phyloP scores from a whole-genome alignment of 78 protist genomes.

The Planoprotostelium fungivorum region DNA sequence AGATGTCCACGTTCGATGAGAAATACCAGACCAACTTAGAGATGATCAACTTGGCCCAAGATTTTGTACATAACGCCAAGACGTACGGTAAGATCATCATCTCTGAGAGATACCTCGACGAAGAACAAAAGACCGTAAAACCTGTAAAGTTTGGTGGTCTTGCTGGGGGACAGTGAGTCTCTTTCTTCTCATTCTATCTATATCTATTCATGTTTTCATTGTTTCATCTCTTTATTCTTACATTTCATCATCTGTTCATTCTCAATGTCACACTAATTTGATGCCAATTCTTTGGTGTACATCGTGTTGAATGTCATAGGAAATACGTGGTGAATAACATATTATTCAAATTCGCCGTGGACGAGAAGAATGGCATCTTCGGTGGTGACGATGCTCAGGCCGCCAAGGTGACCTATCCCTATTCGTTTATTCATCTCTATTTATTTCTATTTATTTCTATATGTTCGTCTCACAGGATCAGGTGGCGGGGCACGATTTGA shows the following conservation, averaged over 20 bases:
- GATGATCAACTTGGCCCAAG: conserved; percentile 47
- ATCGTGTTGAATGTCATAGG: neutral
- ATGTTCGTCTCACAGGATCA: no score
- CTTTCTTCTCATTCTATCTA: no score
- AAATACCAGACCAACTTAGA: neutral
- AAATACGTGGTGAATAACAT: conserved; percentile 4
- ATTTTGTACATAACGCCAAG: conserved; percentile 57
- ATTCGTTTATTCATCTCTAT: no score
- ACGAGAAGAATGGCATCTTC: conserved; percentile 16
- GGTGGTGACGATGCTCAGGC: conserved; percentile 15
- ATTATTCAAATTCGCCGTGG: conserved; percentile 19
- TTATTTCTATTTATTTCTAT: no score
- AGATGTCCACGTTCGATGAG: neutral
- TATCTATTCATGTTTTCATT: no score
- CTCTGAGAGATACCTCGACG: conserved; percentile 55
- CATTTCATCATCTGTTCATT: no score
- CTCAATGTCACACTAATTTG: no score
- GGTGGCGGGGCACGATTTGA: conserved; percentile 69
- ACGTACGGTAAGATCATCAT: conserved; percentile 72
- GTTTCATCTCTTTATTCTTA: no score
- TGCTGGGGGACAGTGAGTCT: conserved; percentile 47
- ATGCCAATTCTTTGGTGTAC: no score
- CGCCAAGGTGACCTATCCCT: no score
- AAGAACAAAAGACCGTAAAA: conserved; percentile 48
- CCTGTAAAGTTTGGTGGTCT: conserved; percentile 42